Conservation (phyloP, 2,329 filamentous ascomycete species). For the Talaromyces funiculosus region DNA sequence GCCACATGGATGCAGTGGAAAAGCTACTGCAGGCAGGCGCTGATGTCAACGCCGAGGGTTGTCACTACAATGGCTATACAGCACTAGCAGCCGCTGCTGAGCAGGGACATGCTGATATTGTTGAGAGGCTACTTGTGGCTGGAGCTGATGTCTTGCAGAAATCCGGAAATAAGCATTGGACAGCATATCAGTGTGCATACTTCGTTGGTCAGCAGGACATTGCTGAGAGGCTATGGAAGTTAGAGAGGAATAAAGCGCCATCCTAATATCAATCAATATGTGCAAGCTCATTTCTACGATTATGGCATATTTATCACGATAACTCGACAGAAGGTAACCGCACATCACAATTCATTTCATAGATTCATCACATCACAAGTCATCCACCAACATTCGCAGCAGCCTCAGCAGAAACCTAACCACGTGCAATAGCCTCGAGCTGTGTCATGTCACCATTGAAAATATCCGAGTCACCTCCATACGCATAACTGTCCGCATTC, state of each 20-base stretch:
- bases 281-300: too few species aligned
- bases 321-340: neutral
- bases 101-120: constrained; percentile 17
- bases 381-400: neutral
- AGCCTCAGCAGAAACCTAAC: neutral
- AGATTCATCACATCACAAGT: neutral
- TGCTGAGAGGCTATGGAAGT: constrained; percentile 5
- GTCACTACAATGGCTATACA: constrained; percentile 14
- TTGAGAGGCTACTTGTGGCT: constrained; percentile 11
- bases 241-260: constrained; percentile 2
- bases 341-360: neutral
- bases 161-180: constrained; percentile 14
- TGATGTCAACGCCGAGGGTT: constrained; percentile 16
- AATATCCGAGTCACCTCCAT: constrained; percentile 50
- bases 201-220: constrained; percentile 12
- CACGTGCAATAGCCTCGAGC: constrained; percentile 26
- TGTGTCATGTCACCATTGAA: constrained; percentile 44
- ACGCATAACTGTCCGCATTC: constrained; percentile 44
- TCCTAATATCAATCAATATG: neutral
- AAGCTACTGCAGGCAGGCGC: constrained; percentile 15
- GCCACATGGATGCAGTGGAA: constrained; percentile 13
- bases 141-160: constrained; percentile 9
- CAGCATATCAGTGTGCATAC: constrained; percentile 10
- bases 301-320: neutral
- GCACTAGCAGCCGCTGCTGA: constrained; percentile 15